Percentiles rank a stretch among this genome's conserved stretches.
These are phyloP conservation scores for Lactarius deliciosus DNA, from an alignment of 768 basidiomycete genomes.

Conservation along the genomic window DNA sequence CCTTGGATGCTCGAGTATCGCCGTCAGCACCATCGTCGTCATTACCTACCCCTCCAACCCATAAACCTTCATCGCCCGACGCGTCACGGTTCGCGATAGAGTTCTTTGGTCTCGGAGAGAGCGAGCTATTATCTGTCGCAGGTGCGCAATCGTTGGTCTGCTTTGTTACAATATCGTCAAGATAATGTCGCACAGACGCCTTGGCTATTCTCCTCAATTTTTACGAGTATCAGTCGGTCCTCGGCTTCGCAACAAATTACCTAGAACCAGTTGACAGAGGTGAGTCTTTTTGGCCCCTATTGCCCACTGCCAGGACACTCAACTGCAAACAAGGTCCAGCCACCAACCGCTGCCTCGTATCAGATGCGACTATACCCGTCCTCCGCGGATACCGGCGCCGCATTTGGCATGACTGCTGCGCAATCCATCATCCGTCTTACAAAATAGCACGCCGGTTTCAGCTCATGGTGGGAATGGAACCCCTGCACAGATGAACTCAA, in stretches of 20 bases:
- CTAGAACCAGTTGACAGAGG: slow-evolving; percentile 26
- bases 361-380: slow-evolving; percentile 26
- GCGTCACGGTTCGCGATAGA: slow-evolving; percentile 66
- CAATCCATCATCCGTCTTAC: slow-evolving; percentile 17
- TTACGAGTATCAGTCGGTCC: slow-evolving; percentile 26
- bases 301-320: neutral
- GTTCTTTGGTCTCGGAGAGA: slow-evolving; percentile 60
- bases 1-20: slow-evolving; percentile 73
- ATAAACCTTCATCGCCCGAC: slow-evolving; percentile 71
- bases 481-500: slow-evolving; percentile 17
- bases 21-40: slow-evolving; percentile 70
- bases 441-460: slow-evolving; percentile 26
- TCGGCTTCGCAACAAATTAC: slow-evolving; percentile 22
- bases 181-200: slow-evolving; percentile 14
- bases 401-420: slow-evolving; percentile 2
- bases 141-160: slow-evolving; percentile 42
- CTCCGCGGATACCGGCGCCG: slow-evolving; percentile 13
- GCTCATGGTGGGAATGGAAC: slow-evolving; percentile 22
- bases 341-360: slow-evolving; percentile 24
- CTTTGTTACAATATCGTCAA: neutral
- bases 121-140: slow-evolving; percentile 57
- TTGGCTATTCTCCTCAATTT: slow-evolving; percentile 29
- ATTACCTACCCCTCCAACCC: slow-evolving; percentile 77
- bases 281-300: slow-evolving; percentile 3
- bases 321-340: slow-evolving; percentile 22